phyloP scores from a whole-genome alignment of 768 basidiomycete species.

The Amanita phalloides region DNA sequence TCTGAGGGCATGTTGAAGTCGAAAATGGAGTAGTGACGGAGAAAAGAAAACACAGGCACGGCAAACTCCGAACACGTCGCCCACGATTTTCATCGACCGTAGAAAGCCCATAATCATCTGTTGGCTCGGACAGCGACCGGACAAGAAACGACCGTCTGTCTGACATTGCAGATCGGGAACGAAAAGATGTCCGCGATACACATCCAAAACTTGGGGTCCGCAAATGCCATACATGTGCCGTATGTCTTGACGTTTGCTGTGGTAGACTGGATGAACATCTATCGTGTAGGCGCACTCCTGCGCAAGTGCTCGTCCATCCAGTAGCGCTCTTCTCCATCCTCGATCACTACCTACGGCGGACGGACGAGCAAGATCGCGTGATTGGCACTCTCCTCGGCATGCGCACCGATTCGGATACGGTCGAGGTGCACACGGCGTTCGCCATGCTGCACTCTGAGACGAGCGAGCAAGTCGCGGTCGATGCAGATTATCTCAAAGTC shows the following conservation, averaged over 20 bases:
- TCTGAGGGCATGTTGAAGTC: slow-evolving; percentile 60
- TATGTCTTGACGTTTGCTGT: slow-evolving; percentile 16
- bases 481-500: slow-evolving; percentile 90
- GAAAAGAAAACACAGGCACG: slow-evolving; percentile 17
- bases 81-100: slow-evolving; percentile 17
- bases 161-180: neutral
- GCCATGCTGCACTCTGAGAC: slow-evolving; percentile 91
- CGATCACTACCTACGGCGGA: slow-evolving; percentile 90
- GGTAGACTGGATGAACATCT: neutral
- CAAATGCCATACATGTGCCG: slow-evolving; percentile 23
- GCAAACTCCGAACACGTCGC: slow-evolving; percentile 22
- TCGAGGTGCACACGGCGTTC: slow-evolving; percentile 80
- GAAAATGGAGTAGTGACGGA: slow-evolving; percentile 10
- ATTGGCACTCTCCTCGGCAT: slow-evolving; percentile 92
- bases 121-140: neutral
- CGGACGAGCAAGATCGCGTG: slow-evolving; percentile 73
- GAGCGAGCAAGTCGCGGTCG: slow-evolving; percentile 87
- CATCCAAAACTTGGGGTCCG: slow-evolving; percentile 25
- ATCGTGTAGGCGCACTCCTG: slow-evolving; percentile 49
- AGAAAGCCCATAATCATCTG: neutral
- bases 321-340: slow-evolving; percentile 91
- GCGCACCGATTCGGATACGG: slow-evolving; percentile 44
- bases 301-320: slow-evolving; percentile 76
- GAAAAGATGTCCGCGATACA: slow-evolving; percentile 43
- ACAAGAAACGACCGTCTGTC: neutral